A percentile compares a stretch with the other conserved stretches of the same genome.
Conservation (phyloP, 345 rosid genomes). For the Brassica cretica region DNA sequence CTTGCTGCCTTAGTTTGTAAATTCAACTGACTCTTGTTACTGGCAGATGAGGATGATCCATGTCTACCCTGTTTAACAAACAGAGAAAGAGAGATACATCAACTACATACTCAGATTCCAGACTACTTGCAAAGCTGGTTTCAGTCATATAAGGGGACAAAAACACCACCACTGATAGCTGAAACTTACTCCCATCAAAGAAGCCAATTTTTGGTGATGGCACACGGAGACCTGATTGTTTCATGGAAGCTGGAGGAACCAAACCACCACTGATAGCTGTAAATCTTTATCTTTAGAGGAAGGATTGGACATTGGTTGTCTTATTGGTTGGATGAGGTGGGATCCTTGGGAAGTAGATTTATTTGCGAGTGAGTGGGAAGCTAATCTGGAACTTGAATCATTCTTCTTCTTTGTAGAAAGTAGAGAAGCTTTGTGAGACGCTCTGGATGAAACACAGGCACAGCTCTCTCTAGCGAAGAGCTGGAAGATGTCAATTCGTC, state of each 20-base stretch:
- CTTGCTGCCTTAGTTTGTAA: slow-evolving; percentile 28
- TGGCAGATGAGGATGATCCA: slow-evolving; percentile 47
- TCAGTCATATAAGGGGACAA: not conserved
- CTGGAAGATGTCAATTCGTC: slow-evolving; percentile 57
- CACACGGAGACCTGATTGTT: slow-evolving; percentile 85
- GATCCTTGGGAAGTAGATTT: too few species aligned
- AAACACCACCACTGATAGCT: not conserved
- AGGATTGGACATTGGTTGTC: too few species aligned
- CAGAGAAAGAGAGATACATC: slow-evolving; percentile 4
- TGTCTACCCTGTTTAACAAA: slow-evolving; percentile 56
- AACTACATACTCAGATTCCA: slow-evolving; percentile 13
- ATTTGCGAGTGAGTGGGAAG: too few species aligned
- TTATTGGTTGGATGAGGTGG: too few species aligned
- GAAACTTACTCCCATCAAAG: slow-evolving; percentile 86
- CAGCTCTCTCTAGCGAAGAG: slow-evolving; percentile 65
- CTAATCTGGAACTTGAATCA: too few species aligned
- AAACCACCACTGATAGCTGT: slow-evolving; percentile 41
- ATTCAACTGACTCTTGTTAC: slow-evolving; percentile 24
- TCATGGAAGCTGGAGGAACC: slow-evolving; percentile 38
- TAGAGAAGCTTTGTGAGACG: slow-evolving; percentile 46
- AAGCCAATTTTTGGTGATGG: slow-evolving; percentile 94
- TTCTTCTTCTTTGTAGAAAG: too few species aligned
- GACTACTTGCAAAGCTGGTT: not conserved
- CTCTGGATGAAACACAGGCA: slow-evolving; percentile 64
- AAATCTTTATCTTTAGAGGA: slow-evolving; percentile 47